A percentile compares a stretch with the other conserved stretches of the same genome.
phyloP scores from a whole-genome alignment of 257 asterid species.

The Forsythia suspensa region DNA sequence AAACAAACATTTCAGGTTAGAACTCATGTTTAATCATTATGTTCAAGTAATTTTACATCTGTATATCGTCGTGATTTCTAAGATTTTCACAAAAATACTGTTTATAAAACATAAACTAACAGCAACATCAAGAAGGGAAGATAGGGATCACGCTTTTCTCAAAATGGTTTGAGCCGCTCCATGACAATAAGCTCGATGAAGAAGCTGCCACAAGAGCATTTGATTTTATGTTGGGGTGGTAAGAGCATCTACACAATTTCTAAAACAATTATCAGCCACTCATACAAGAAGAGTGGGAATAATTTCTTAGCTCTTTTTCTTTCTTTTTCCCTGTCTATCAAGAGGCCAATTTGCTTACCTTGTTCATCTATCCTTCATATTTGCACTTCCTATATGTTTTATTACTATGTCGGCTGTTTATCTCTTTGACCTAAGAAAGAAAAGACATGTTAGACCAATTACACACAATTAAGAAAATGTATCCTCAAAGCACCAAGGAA shows the following conservation, averaged over 20 bases:
- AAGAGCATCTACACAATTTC: background rate
- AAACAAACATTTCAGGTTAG: constrained; percentile 27
- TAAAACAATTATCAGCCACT: background rate
- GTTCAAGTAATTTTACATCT: background rate
- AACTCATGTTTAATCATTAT: background rate
- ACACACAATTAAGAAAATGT: background rate
- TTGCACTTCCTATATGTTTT: background rate
- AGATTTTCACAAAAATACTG: background rate
- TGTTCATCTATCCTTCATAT: background rate
- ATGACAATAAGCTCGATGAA: constrained; percentile 15
- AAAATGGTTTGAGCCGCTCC: constrained; percentile 55
- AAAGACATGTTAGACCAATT: background rate
- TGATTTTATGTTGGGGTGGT: constrained; percentile 35
- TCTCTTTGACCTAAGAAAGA: background rate
- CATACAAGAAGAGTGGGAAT: background rate
- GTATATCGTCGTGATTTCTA: background rate
- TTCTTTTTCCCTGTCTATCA: background rate
- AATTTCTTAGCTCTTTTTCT: background rate
- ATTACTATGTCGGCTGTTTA: background rate
- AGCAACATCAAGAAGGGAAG: constrained; percentile 14
- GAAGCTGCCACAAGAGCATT: background rate
- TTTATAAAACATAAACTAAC: background rate
- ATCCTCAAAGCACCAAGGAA: background rate
- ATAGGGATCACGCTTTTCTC: constrained; percentile 47
- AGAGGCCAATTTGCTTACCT: background rate